Evolutionary conservation across 495 filamentous ascomycete genomes (phyloP).

Genomic region (Trypethelium eluteriae): DNA sequence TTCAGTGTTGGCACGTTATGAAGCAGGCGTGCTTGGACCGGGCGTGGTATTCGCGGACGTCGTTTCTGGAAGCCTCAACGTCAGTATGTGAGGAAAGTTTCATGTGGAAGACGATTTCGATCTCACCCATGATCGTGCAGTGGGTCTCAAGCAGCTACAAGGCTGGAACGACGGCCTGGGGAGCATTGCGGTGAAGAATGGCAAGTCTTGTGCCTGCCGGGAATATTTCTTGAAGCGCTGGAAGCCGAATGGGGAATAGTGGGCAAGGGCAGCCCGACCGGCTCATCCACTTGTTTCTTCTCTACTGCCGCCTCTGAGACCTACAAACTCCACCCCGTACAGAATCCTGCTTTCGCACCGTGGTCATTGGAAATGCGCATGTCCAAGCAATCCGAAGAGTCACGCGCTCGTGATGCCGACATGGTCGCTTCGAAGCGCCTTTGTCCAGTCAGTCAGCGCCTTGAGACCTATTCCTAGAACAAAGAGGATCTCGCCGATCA

Average conservation of each 20-base stretch:
- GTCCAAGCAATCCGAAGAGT: conserved; percentile 4
- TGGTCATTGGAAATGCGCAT: neutral
- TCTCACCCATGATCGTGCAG: conserved; percentile 23
- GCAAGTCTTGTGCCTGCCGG: neutral
- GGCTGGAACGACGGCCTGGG: conserved; percentile 17
- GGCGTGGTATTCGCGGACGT: neutral
- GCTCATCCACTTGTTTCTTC: neutral
- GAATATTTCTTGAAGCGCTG: conserved; percentile 12
- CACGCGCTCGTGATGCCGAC: neutral
- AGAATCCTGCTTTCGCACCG: conserved; percentile 5
- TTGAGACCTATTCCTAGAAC: conserved; percentile 1
- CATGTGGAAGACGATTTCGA: neutral
- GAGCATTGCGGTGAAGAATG: conserved; percentile 20
- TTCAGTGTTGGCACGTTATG: conserved; percentile 37
- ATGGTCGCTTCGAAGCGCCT: neutral
- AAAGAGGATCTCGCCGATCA: conserved; percentile 8
- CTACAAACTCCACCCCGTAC: neutral
- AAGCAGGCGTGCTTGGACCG: conserved; percentile 2
- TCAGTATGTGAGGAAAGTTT: neutral
- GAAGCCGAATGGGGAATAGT: neutral
- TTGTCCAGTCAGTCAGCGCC: conserved; percentile 8
- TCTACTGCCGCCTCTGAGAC: neutral
- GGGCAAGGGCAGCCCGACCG: neutral
- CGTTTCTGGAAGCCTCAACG: conserved; percentile 12
- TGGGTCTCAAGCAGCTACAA: conserved; percentile 1